Evolutionary conservation across 2,329 filamentous ascomycete species (phyloP).

Genomic region (Eurotiales sp.): DNA sequence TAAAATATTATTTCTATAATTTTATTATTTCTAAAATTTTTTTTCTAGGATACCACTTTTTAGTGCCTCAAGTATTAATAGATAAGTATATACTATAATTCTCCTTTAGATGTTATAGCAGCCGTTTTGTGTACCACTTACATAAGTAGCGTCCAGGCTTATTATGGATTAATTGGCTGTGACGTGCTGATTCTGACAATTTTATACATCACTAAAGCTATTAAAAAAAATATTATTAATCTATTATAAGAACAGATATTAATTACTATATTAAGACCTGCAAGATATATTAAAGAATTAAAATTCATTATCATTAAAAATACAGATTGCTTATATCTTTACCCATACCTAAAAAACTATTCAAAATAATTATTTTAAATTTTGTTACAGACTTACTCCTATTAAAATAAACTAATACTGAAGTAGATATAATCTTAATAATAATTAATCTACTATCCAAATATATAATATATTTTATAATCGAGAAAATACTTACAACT

Average conservation of each 20-base stretch:
- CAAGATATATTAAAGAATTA: not conserved
- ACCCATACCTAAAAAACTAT: not conserved
- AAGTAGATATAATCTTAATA: not conserved
- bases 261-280: not conserved
- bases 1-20: too few species aligned
- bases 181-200: too few species aligned
- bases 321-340: not conserved
- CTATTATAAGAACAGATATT: not conserved
- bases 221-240: not conserved
- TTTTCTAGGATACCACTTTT: too few species aligned
- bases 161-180: too few species aligned
- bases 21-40: too few species aligned
- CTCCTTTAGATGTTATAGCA: too few species aligned
- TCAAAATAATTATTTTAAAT: not conserved
- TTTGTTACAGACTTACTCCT: not conserved
- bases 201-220: not conserved
- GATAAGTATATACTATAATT: too few species aligned
- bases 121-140: too few species aligned
- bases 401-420: not conserved
- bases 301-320: not conserved
- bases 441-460: not conserved
- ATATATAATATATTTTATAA: not conserved
- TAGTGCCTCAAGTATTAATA: too few species aligned
- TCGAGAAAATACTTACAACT: not conserved
- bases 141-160: too few species aligned